These are phyloP conservation scores for Talinum fruticosum DNA, from an alignment of 148 eudicot species.

Conservation along the genomic window DNA sequence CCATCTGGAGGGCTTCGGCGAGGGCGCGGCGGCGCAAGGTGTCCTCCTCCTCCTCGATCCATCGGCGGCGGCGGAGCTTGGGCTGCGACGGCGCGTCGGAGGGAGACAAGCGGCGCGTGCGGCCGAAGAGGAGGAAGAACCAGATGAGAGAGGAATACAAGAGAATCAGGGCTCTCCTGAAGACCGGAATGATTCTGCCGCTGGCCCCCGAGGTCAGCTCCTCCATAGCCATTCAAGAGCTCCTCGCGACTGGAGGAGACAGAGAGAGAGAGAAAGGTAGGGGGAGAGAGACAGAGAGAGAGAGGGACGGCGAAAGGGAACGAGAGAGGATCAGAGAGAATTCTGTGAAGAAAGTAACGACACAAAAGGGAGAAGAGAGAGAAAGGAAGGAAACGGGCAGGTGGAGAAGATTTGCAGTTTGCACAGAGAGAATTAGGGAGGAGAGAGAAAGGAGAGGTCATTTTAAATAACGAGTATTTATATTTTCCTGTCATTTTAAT, in stretches of 20 bases:
- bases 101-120: constrained; percentile 22
- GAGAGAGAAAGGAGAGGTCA: background rate
- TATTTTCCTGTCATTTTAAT: too few relatives aligned
- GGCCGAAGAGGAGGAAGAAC: constrained; percentile 36
- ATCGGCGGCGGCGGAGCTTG: constrained; percentile 21
- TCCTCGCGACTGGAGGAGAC: background rate
- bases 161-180: constrained; percentile 38
- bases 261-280: constrained; percentile 5
- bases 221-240: constrained; percentile 41
- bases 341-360: too few relatives aligned
- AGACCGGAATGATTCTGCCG: constrained; percentile 75
- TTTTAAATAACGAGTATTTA: too few relatives aligned
- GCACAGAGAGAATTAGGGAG: too few relatives aligned
- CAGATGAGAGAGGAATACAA: constrained; percentile 72
- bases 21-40: constrained; percentile 65
- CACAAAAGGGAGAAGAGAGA: background rate
- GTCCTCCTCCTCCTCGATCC: constrained; percentile 61
- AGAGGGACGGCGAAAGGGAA: background rate
- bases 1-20: constrained; percentile 61
- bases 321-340: background rate
- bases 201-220: constrained; percentile 98
- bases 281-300: background rate
- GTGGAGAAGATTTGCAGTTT: too few relatives aligned
- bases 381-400: background rate
- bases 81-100: constrained; percentile 17